Base-by-base conservation (phyloP, 2,329 filamentous ascomycete species). In the Trichoderma guizhouense region DNA sequence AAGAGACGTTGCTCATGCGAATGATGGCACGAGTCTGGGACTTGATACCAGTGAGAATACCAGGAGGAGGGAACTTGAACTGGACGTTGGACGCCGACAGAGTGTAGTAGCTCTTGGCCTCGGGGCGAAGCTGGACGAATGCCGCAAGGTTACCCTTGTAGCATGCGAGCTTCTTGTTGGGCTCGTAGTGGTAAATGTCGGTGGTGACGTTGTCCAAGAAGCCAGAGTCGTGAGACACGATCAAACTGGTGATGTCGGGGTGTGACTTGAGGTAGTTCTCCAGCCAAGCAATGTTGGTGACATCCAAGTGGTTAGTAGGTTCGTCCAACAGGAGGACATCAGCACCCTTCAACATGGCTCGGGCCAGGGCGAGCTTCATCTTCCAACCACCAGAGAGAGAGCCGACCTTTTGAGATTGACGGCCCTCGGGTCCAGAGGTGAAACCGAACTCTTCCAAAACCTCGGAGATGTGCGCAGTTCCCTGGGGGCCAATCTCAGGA, bases 311-410 rank as follows among this genome's bases (percentile, higher is more conserved):
- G 86, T 99, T 99, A 78, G 96, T 99, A 82, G 96, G 96, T 89
- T 99, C 96, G 88, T 99, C 96, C 72, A 99, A 90, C 66, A 99
- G 87, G 72, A 99, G 88, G 65, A 99, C 95, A 81, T 99, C 96
- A n/a, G 96, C 95, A 79, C 91, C 93, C 87, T 96, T 93, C 78
- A 99, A 88, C 95, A 99, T 98, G 75, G 96, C 96, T 78, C 96
- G 90, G 67, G 96, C 96, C 82, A 99, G 84, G 75, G 96, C 96
- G 73, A 99, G 86, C 90, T 99, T 99, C 96, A 99, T 99, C 89
- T 98, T 98, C 96, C 96, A 99, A 80, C 96, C 96, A 84, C 96
- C 96, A 57, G 96, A 98, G 43, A 99, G 85, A 24, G 95, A 98
- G 76, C 96, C 96, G 72, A 99, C 96, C 77, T 92, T 93, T 81